Evolutionary conservation across 1,284 basidiomycete genomes (phyloP), one percentile per base, ranked within the genome.

Genomic region (Anthracocystis setariae): DNA sequence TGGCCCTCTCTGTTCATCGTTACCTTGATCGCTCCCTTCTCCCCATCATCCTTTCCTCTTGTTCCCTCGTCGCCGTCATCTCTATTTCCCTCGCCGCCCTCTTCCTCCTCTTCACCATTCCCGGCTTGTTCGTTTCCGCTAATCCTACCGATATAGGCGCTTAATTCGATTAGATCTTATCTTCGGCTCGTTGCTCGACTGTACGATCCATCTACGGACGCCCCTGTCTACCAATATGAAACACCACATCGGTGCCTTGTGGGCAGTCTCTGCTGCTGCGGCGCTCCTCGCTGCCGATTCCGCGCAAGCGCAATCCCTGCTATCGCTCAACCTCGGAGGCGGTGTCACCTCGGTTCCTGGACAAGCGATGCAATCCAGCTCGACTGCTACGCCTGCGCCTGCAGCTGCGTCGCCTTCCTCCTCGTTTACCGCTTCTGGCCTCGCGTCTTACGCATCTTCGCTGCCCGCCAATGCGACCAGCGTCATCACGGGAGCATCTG

Each of bases 191-290:
- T n/a, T n/a, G n/a, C n/a, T n/a, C n/a, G n/a, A n/a, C n/a, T n/a
- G n/a, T n/a, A n/a, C n/a, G n/a, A n/a, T n/a, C n/a, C n/a, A n/a
- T n/a, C n/a, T n/a, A n/a, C n/a, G 29, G 29, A 29, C 29, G 29
- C 29, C 29, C 29, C 12, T 29, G 5, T 29, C 29, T 42, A 23
- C 9, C 40, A 24, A 3, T 18, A 71, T 71, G 68, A 71, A 49
- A 51, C 37, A 48, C 50, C 46, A 61, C 50, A 13, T 64, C 7
- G 58, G 50, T 29, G 50, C 64, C 20, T 25, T 72, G 20, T 44
- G 40, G 51, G 69, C 60, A 0, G 4, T 67, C 20, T 66, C 59
- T 39, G 51, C 58, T 39, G 51, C 58, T 4, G 68, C 68, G n/a
- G 59, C 59, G 8, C 44, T 69, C 20, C 47, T 70, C 17, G 47